Conservation (phyloP, 805 yeast genomes). For the Tetrapisispora arboricola region DNA sequence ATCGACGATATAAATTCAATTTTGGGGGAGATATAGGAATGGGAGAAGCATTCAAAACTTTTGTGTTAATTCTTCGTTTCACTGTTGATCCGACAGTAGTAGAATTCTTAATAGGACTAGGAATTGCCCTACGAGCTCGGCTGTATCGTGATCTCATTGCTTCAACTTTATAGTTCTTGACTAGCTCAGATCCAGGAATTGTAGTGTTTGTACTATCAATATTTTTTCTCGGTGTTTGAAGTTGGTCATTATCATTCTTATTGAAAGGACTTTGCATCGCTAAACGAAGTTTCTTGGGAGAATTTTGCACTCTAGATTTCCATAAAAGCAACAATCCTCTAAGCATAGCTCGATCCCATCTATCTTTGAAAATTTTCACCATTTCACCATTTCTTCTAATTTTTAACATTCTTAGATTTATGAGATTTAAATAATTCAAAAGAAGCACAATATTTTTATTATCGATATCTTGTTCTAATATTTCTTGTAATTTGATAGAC, state of each 20-base stretch:
- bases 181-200: constrained; percentile 32
- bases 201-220: constrained; percentile 7
- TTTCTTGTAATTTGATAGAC: constrained; percentile 10
- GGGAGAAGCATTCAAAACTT: not conserved
- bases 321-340: constrained; percentile 30
- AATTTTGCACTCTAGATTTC: constrained; percentile 18
- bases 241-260: constrained; percentile 1
- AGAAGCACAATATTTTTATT: constrained; percentile 17
- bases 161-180: constrained; percentile 29
- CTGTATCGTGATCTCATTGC: constrained; percentile 30
- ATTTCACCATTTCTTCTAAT: constrained; percentile 28
- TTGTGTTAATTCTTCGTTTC: constrained; percentile 3
- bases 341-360: constrained; percentile 34
- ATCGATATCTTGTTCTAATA: constrained; percentile 14
- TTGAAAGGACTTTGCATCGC: not conserved
- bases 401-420: constrained; percentile 30
- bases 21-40: constrained; percentile 12
- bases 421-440: constrained; percentile 22
- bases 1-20: constrained; percentile 3
- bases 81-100: not conserved
- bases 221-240: constrained; percentile 17
- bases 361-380: constrained; percentile 23
- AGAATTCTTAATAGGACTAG: constrained; percentile 28
- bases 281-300: constrained; percentile 5
- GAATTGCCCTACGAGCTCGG: constrained; percentile 29